Evolutionary conservation across 1,284 basidiomycete genomes (phyloP).

Genomic region (Ceratobasidium sp.): DNA sequence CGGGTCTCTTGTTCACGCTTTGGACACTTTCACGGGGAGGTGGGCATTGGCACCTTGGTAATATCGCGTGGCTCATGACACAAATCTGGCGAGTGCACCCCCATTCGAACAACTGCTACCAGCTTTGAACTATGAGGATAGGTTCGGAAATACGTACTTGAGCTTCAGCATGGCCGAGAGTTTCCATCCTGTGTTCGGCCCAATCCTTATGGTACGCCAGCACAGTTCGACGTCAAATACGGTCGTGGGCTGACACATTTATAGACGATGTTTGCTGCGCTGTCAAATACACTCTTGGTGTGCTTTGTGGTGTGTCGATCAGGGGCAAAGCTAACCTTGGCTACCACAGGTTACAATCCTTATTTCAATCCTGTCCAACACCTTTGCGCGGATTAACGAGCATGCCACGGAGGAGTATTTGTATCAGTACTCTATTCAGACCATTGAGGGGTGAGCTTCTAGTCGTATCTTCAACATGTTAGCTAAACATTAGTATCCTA

Average conservation of each 20-base stretch:
- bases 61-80: constrained; percentile 67
- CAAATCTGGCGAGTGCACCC: constrained; percentile 71
- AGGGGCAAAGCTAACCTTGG: constrained; percentile 1
- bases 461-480: not conserved
- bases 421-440: constrained; percentile 85
- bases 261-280: constrained; percentile 70
- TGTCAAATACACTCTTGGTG: constrained; percentile 78
- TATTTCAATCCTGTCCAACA: constrained; percentile 67
- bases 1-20: constrained; percentile 82
- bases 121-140: not conserved
- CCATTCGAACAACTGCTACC: constrained; percentile 31
- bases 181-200: constrained; percentile 85
- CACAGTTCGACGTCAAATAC: not conserved
- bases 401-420: constrained; percentile 72
- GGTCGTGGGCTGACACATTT: constrained; percentile 2
- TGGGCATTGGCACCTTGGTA: constrained; percentile 68
- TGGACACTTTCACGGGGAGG: constrained; percentile 63
- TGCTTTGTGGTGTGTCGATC: not conserved
- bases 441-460: constrained; percentile 77
- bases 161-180: constrained; percentile 72
- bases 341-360: constrained; percentile 31
- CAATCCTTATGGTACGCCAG: constrained; percentile 73
- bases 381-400: constrained; percentile 78
- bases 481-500: constrained; percentile 48
- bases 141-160: constrained; percentile 66